Conservation (phyloP, 306 rosid species). For the Prinsepia uniflora region DNA sequence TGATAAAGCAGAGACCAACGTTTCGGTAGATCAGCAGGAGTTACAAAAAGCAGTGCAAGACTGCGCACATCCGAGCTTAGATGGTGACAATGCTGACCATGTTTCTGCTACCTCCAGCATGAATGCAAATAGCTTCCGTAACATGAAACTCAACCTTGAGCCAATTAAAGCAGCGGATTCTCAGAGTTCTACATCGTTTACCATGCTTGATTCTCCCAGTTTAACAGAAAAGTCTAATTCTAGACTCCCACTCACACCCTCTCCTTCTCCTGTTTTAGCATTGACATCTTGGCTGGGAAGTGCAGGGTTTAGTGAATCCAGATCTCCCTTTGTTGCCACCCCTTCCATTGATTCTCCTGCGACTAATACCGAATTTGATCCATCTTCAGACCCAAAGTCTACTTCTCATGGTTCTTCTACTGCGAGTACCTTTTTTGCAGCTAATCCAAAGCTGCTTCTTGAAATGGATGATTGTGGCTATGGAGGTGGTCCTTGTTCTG, state of each 20-base stretch:
- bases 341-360: constrained; percentile 67
- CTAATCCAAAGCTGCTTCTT: constrained; percentile 75
- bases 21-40: constrained; percentile 36
- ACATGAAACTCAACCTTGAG: constrained; percentile 44
- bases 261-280: constrained; percentile 64
- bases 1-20: constrained; percentile 44
- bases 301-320: constrained; percentile 51
- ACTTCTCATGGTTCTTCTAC: constrained; percentile 58
- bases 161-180: constrained; percentile 52
- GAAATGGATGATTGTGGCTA: constrained; percentile 90
- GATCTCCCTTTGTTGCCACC: constrained; percentile 51
- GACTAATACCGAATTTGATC: constrained; percentile 56
- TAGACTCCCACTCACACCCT: constrained; percentile 47
- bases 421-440: constrained; percentile 52
- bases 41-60: constrained; percentile 42
- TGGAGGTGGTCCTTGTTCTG: constrained; percentile 99
- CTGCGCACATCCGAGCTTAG: constrained; percentile 52
- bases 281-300: constrained; percentile 88
- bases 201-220: constrained; percentile 66
- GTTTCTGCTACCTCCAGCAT: constrained; percentile 63
- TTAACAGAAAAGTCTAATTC: constrained; percentile 78
- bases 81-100: constrained; percentile 64
- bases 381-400: constrained; percentile 61
- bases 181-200: constrained; percentile 65
- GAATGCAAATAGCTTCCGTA: constrained; percentile 53